Base-by-base conservation (phyloP, 805 yeast genomes). In the Spathaspora arborariae region DNA sequence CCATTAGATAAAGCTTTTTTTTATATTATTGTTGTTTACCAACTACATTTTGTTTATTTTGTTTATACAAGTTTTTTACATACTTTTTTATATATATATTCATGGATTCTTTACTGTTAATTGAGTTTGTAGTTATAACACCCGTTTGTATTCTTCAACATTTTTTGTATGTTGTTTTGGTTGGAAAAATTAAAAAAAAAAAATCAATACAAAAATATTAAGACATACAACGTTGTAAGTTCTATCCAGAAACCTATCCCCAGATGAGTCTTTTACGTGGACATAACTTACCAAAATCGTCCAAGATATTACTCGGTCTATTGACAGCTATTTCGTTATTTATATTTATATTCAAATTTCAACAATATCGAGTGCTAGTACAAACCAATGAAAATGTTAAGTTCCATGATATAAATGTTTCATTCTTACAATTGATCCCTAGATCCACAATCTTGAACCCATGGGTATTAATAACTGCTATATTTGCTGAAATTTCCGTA, bases 351-450 rank as follows among this genome's bases (percentile, higher is more conserved):
- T 56, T 79, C 33, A 76, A 80, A 55, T 55, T 65, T 16, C 67
- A 60, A 43, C 48, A 64, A 2, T 78, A 49, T 39, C 47, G 56
- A 15, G 40, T 35, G 11, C 27, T 51, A 16, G 22, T 27, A 51
- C 57, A 62, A 43, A 44, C 47, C 27, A 30, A 52, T 41, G 35
- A 30, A 5, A 46, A 48, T 33, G 21, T 56, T 39, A 38, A 38
- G 18, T 68, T 73, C 48, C 68, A 67, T 39, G 68, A 70, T 24
- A 67, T 83, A 26, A 59, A 70, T 16, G 75, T 81, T 5, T 89
- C 87, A 1, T 66, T 66, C 34, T 55, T 85, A 37, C 89, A 86
- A 63, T 68, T 85, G 62, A 77, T 85, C 5, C 91, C 92, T 10
- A 63, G 73, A 20, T 68, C 73, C 44, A 71, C 82, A 0, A 54